Evolutionary conservation across 1,284 basidiomycete species (phyloP).

Genomic region (Lentinula novae-zelandiae): DNA sequence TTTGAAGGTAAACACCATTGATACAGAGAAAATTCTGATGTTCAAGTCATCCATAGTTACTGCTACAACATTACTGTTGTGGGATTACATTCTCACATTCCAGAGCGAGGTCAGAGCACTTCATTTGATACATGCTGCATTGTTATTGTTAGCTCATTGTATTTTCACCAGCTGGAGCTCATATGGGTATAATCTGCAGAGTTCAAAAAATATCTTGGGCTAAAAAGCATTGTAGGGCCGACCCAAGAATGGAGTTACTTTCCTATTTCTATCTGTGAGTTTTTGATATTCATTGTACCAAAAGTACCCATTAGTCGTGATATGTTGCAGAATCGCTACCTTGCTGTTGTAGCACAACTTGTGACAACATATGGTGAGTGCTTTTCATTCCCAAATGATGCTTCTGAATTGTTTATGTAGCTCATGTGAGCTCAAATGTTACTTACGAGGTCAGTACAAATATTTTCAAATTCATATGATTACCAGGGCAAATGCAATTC

Average conservation of each 20-base stretch:
- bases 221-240: background rate
- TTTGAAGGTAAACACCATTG: too few relatives aligned
- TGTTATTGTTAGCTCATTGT: background rate
- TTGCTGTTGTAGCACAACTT: background rate
- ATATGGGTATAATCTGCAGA: too few relatives aligned
- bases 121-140: background rate
- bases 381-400: background rate
- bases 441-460: background rate
- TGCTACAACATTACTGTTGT: background rate
- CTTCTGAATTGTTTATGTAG: background rate
- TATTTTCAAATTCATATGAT: background rate
- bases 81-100: slow-evolving; percentile 4
- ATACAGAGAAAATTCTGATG: too few relatives aligned
- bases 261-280: background rate
- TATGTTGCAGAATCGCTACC: slow-evolving; percentile 1
- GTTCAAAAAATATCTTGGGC: background rate
- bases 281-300: background rate
- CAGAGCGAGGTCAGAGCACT: background rate
- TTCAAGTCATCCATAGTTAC: too few relatives aligned
- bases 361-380: slow-evolving; percentile 5
- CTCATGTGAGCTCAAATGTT: slow-evolving; percentile 4
- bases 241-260: background rate
- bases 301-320: background rate
- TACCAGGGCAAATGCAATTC: too few relatives aligned
- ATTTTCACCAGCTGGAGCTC: too few relatives aligned